Conservation (phyloP, 768 basidiomycete species). For the Termitomyces sp. region DNA sequence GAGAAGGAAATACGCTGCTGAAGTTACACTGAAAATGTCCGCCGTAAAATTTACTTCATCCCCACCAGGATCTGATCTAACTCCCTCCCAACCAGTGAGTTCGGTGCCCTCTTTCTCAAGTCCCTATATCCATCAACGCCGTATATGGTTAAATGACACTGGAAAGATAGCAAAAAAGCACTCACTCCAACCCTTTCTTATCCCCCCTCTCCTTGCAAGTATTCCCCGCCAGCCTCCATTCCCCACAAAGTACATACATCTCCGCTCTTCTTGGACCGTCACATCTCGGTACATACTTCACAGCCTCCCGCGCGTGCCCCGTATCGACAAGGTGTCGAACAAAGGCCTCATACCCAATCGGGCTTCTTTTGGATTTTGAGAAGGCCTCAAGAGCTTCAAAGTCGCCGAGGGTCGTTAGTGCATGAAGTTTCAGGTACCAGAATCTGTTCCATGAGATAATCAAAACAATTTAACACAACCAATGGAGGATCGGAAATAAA, state of each 20-base stretch:
- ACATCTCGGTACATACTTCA: conserved; percentile 74
- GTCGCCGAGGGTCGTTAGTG: conserved; percentile 72
- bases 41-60: conserved; percentile 47
- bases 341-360: conserved; percentile 93
- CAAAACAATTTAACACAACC: not conserved
- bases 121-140: conserved; percentile 39
- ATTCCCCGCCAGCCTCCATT: conserved; percentile 83
- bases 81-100: conserved; percentile 76
- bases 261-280: conserved; percentile 81
- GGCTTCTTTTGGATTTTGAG: conserved; percentile 82
- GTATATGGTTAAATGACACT: not conserved
- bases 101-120: conserved; percentile 69
- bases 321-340: conserved; percentile 73
- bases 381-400: conserved; percentile 86
- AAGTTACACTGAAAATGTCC: not conserved
- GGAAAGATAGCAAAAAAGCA: conserved; percentile 11
- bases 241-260: conserved; percentile 84
- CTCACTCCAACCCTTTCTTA: conserved; percentile 80
- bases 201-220: conserved; percentile 90
- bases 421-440: conserved; percentile 89
- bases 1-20: not conserved
- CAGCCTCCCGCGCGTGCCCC: conserved; percentile 73
- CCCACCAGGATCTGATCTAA: conserved; percentile 57
- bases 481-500: conserved; percentile 12
- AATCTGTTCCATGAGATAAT: conserved; percentile 49